Percentiles rank a stretch among this genome's conserved stretches.
phyloP scores from a whole-genome alignment of 345 rosid genomes.

The Dipteronia dyeriana region DNA sequence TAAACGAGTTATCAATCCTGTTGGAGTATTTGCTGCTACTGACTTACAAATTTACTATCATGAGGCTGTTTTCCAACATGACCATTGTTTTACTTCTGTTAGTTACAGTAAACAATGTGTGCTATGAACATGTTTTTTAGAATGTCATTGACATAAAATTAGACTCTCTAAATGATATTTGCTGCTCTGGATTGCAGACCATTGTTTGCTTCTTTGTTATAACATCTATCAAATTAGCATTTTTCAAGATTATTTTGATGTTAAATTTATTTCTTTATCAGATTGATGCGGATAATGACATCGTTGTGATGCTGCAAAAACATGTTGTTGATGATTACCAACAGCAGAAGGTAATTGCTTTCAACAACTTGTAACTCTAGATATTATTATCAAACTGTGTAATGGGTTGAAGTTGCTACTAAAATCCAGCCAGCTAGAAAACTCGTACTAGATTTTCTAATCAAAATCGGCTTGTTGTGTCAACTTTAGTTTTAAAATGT shows the following conservation, averaged over 20 bases:
- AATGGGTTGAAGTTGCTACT: neutral
- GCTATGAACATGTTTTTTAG: neutral
- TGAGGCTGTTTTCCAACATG: neutral
- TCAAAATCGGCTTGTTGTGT: neutral
- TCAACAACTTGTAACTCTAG: constrained; percentile 7
- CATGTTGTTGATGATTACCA: constrained; percentile 70
- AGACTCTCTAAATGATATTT: neutral
- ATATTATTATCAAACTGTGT: neutral
- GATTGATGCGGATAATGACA: constrained; percentile 77
- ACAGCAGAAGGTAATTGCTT: constrained; percentile 67
- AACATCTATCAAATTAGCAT: neutral
- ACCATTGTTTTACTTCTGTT: neutral
- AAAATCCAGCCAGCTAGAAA: constrained; percentile 1
- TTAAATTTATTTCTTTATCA: constrained; percentile 33
- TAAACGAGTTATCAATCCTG: constrained; percentile 1
- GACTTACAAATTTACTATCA: neutral
- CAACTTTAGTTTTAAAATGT: neutral
- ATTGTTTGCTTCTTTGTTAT: constrained; percentile 5
- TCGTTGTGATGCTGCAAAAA: constrained; percentile 61
- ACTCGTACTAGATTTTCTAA: neutral
- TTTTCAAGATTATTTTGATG: neutral
- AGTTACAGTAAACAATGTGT: neutral
- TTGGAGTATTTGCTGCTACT: constrained; percentile 5
- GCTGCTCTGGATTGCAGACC: neutral
- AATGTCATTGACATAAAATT: neutral